Percentiles rank a stretch among this genome's conserved stretches.
phyloP scores from a whole-genome alignment of 305 asterid genomes.

The Fraxinus ornus region DNA sequence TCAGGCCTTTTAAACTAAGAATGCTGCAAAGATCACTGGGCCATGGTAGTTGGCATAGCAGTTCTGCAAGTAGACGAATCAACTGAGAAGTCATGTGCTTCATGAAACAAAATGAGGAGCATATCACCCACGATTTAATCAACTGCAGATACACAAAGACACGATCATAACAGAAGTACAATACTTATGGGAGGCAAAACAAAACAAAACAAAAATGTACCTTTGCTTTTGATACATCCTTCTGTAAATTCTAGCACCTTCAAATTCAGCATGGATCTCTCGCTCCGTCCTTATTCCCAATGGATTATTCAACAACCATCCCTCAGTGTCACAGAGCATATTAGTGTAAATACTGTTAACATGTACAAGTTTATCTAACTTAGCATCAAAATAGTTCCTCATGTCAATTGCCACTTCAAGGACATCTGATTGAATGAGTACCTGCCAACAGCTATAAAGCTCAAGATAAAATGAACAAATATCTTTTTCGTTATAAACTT shows the following conservation, averaged over 20 bases:
- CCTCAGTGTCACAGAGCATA: slow-evolving; percentile 53
- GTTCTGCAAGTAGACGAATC: slow-evolving; percentile 4
- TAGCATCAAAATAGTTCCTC: slow-evolving; percentile 69
- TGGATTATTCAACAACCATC: slow-evolving; percentile 83
- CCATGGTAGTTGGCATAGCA: not conserved
- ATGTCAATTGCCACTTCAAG: slow-evolving; percentile 76
- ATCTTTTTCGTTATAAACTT: not conserved
- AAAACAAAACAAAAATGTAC: slow-evolving; percentile 16
- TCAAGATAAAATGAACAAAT: not conserved
- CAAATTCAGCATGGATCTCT: slow-evolving; percentile 86
- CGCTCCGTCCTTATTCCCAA: slow-evolving; percentile 89
- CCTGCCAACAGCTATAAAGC: slow-evolving; percentile 40
- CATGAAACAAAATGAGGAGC: not conserved
- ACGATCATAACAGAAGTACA: not conserved
- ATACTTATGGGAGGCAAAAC: not conserved
- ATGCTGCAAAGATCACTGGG: not conserved
- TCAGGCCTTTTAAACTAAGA: not conserved
- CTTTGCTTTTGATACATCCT: slow-evolving; percentile 64
- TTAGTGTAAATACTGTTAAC: slow-evolving; percentile 39
- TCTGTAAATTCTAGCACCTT: slow-evolving; percentile 77
- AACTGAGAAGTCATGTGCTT: not conserved
- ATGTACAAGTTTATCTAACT: slow-evolving; percentile 57
- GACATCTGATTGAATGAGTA: slow-evolving; percentile 83
- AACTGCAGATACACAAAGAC: slow-evolving; percentile 10
- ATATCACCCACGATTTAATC: not conserved